These are phyloP conservation scores for Didymella exigua DNA, from an alignment of 2,329 filamentous ascomycete species.

Conservation along the genomic window DNA sequence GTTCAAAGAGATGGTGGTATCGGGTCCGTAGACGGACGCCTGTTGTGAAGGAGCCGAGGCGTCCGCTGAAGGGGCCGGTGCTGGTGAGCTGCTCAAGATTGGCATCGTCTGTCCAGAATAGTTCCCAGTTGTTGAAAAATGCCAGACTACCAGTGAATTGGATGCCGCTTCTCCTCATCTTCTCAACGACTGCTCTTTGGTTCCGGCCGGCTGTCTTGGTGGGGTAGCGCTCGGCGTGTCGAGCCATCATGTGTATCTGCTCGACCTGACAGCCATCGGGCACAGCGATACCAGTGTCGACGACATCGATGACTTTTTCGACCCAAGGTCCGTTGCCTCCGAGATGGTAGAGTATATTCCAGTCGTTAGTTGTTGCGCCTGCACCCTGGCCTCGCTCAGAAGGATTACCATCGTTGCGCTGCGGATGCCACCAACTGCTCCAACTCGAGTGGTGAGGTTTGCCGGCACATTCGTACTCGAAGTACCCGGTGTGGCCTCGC, in stretches of 20 bases:
- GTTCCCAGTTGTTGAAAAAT: constrained; percentile 62
- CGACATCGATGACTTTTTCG: constrained; percentile 52
- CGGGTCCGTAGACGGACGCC: constrained; percentile 60
- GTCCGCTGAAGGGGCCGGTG: constrained; percentile 63
- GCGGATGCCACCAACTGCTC: constrained; percentile 45
- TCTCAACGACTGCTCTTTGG: constrained; percentile 56
- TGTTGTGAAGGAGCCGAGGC: constrained; percentile 59
- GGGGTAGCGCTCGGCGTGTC: constrained; percentile 64
- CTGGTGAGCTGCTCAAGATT: constrained; percentile 61
- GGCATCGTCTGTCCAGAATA: constrained; percentile 54
- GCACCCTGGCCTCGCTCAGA: constrained; percentile 28
- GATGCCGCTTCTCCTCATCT: constrained; percentile 51
- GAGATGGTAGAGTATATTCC: constrained; percentile 60
- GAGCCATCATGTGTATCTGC: constrained; percentile 66
- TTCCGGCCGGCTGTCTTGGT: constrained; percentile 56
- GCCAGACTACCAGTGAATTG: constrained; percentile 57
- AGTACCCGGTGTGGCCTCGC: constrained; percentile 24
- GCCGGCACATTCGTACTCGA: constrained; percentile 32
- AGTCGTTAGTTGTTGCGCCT: constrained; percentile 42
- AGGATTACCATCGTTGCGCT: constrained; percentile 18
- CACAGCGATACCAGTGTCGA: constrained; percentile 50
- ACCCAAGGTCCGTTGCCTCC: constrained; percentile 64
- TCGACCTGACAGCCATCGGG: constrained; percentile 59
- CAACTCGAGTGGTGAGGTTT: constrained; percentile 45
- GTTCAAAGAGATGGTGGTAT: constrained; percentile 55